phyloP scores from a whole-genome alignment of 345 rosid species.

The Eucalyptus erythrocorys region DNA sequence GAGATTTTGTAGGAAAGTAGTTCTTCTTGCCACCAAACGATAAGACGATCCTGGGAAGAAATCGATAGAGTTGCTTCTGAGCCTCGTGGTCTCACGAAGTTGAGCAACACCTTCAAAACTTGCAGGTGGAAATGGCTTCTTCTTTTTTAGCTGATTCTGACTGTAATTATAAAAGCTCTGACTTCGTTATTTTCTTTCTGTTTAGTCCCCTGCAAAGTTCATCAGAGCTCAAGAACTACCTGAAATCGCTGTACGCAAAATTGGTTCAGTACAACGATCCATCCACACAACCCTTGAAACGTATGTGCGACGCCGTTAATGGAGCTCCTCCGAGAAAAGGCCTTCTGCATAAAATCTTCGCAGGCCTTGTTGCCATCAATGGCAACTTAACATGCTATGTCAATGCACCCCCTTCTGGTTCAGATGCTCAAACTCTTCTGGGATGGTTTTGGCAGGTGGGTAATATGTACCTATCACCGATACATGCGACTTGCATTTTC shows the following conservation, averaged over 20 bases:
- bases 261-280: slow-evolving; percentile 36
- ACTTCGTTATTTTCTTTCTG: neutral
- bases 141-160: neutral
- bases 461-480: neutral
- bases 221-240: slow-evolving; percentile 8
- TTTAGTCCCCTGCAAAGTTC: slow-evolving; percentile 12
- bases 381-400: slow-evolving; percentile 24
- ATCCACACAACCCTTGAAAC: slow-evolving; percentile 9
- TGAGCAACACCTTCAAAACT: slow-evolving; percentile 11
- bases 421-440: neutral
- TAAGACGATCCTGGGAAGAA: slow-evolving; percentile 11
- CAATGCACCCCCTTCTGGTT: neutral
- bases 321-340: slow-evolving; percentile 9
- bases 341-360: slow-evolving; percentile 15
- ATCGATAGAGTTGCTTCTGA: slow-evolving; percentile 10
- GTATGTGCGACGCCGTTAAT: slow-evolving; percentile 22
- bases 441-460: slow-evolving; percentile 46
- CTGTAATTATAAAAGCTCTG: neutral
- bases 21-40: slow-evolving; percentile 9
- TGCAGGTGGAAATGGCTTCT: slow-evolving; percentile 6
- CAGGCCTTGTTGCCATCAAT: slow-evolving; percentile 26
- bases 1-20: slow-evolving; percentile 9
- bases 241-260: slow-evolving; percentile 6
- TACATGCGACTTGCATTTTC: neutral
- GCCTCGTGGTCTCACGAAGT: slow-evolving; percentile 6